These are phyloP conservation scores for Pilobolus umbonatus DNA, from an alignment of 192 early-diverging fungal genomes.

Conservation along the genomic window DNA sequence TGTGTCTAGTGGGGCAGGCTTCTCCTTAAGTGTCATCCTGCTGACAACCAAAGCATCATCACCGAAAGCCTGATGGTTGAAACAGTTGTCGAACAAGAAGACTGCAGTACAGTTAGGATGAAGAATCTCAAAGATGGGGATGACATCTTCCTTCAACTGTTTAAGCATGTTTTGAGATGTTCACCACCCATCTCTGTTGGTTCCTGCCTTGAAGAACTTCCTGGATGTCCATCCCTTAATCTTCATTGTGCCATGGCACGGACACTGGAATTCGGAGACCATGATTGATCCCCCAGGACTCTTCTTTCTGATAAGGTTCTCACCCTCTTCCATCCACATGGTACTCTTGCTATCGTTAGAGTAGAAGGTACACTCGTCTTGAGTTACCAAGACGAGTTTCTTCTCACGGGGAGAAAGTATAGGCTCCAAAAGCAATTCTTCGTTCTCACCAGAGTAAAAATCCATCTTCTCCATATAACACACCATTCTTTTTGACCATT, in stretches of 20 bases:
- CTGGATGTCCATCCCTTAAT: not conserved
- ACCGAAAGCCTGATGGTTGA: conserved; percentile 21
- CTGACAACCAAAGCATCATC: conserved; percentile 24
- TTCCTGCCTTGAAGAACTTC: not conserved
- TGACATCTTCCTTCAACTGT: conserved; percentile 1
- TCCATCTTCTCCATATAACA: too few species aligned
- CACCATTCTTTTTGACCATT: too few species aligned
- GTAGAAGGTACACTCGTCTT: too few species aligned
- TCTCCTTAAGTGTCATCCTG: conserved; percentile 24
- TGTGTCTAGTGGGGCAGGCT: not conserved
- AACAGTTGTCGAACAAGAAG: conserved; percentile 31
- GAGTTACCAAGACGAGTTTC: too few species aligned
- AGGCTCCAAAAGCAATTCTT: too few species aligned
- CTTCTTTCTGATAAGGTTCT: too few species aligned
- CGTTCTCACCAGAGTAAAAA: too few species aligned
- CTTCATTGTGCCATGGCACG: not conserved
- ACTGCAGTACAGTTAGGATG: conserved; percentile 12
- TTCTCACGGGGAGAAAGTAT: too few species aligned
- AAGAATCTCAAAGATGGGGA: conserved; percentile 14
- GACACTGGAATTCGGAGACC: not conserved
- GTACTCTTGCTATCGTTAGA: too few species aligned
- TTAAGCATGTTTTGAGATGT: not conserved
- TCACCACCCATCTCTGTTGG: not conserved
- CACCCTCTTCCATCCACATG: too few species aligned
- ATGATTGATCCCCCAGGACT: too few species aligned